A percentile compares a stretch with the other conserved stretches of the same genome.
These are phyloP conservation scores for Tuber magnatum DNA, from an alignment of 495 filamentous ascomycete species.

Conservation along the genomic window DNA sequence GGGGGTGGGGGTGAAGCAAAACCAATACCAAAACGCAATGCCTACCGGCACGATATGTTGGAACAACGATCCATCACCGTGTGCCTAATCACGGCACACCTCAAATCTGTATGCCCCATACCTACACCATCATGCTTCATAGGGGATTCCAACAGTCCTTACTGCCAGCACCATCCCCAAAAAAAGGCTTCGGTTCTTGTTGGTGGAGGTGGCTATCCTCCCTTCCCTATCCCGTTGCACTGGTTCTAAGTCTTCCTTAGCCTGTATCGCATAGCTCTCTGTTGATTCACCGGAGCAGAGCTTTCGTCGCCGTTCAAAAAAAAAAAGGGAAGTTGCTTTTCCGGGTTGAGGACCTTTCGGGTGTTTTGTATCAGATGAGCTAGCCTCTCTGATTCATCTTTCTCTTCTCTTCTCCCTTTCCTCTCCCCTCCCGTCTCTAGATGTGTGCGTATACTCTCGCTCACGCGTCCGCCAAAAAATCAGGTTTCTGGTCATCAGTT, in stretches of 20 bases:
- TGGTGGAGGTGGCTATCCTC: background rate
- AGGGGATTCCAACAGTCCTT: background rate
- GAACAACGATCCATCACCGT: no score
- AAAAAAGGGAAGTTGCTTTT: no score
- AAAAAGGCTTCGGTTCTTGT: background rate
- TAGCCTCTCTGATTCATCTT: background rate
- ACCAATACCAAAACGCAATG: no score
- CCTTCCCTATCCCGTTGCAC: background rate
- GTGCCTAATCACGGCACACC: no score
- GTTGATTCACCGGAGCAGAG: background rate
- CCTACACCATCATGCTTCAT: no score
- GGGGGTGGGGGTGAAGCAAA: no score
- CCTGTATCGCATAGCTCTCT: background rate
- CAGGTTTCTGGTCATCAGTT: background rate
- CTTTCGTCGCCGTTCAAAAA: background rate
- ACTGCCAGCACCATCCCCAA: no score
- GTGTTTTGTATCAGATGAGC: background rate
- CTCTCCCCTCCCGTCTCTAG: background rate
- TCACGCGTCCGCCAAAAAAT: background rate
- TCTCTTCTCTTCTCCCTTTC: background rate
- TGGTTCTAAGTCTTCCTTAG: background rate
- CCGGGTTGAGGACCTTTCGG: background rate
- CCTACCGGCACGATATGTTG: no score
- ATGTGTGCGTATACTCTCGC: background rate
- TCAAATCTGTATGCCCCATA: no score